Conservation (phyloP, 352 stramenopile species). For the Hyaloperonospora brassicae region DNA sequence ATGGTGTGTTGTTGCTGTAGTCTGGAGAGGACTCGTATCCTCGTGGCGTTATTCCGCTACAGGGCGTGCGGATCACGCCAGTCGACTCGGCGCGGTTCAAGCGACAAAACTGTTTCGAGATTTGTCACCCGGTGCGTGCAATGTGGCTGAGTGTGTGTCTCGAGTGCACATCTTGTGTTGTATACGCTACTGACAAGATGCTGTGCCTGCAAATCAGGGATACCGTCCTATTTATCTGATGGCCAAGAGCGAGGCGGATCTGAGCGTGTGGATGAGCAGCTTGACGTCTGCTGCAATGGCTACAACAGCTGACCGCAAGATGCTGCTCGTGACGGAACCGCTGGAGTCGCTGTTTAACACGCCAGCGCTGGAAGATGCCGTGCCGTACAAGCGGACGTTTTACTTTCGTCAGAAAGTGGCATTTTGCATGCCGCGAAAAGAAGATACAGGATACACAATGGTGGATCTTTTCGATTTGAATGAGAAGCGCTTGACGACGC, state of each 20-base stretch:
- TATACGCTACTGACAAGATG: conserved; percentile 2
- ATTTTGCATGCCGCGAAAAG: conserved; percentile 60
- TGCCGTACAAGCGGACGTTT: conserved; percentile 77
- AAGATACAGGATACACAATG: conserved; percentile 34
- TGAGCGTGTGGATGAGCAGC: conserved; percentile 81
- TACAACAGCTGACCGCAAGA: conserved; percentile 56
- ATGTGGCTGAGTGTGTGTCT: not conserved
- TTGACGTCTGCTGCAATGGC: conserved; percentile 76
- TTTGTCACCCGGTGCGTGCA: conserved; percentile 62
- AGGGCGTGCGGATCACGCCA: conserved; percentile 70
- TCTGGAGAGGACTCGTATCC: conserved; percentile 81
- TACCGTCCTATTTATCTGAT: conserved; percentile 80
- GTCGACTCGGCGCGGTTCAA: conserved; percentile 76
- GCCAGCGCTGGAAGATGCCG: conserved; percentile 63
- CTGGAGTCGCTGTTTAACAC: conserved; percentile 74
- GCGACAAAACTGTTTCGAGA: conserved; percentile 83
- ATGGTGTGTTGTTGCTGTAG: conserved; percentile 25
- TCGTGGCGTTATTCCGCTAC: conserved; percentile 65
- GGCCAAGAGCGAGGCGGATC: conserved; percentile 75
- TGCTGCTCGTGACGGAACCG: conserved; percentile 48
- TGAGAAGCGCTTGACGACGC: conserved; percentile 70
- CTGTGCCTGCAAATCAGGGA: conserved; percentile 27
- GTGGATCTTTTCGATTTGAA: conserved; percentile 81
- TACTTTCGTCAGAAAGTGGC: conserved; percentile 83
- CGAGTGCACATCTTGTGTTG: too few species aligned